Base-by-base conservation (phyloP, 495 filamentous ascomycete genomes). In the Astrothelium macrocarpum region DNA sequence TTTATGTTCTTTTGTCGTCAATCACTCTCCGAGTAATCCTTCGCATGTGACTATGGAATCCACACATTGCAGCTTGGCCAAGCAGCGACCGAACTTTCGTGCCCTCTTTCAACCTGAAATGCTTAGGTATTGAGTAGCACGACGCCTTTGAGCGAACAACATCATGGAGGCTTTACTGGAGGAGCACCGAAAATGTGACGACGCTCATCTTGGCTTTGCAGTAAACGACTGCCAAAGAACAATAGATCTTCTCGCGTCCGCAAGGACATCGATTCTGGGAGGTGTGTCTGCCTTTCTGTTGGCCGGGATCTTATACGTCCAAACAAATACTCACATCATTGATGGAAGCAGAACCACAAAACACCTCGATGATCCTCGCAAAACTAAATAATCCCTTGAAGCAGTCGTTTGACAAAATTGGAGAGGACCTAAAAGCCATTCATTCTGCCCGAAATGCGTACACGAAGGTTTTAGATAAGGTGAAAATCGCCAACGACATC, bases 371-470 rank as follows among this genome's bases (percentile, higher is more conserved):
- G 29, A 88, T 84, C 20, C 78, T 98, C 34, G 86, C 88, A 2
- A 94, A 88, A 71, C 84, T 95, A 11, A 91, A 96, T 69, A 91
- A 85, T 66, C 87, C 91, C 0, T 77, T 94, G 42, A 91, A 89
- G 67, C 74, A 84, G 36, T 85, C 86, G 0, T 86, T 98, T 63
- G 90, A 95, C 28, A 79, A 79, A 11, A 82, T 96, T 49, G 89
- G 87, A 64, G 86, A 87, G 45, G 85, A 86, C 69, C 79, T 97
- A 60, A 93, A 90, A 69, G 86, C 89, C 56, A 85, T 90, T 3
- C 84, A 95, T 61, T 84, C 83, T 64, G 83, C 85, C 2, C 82
- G 94, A 32, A 90, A 85, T 70, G 87, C 87, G 58, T 93, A 94
- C 74, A 84, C 85, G 61, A 95, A 91, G 68, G 81, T 88, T 2